phyloP scores from a whole-genome alignment of 352 stramenopile genomes.

The Phytophthora crassamura region DNA sequence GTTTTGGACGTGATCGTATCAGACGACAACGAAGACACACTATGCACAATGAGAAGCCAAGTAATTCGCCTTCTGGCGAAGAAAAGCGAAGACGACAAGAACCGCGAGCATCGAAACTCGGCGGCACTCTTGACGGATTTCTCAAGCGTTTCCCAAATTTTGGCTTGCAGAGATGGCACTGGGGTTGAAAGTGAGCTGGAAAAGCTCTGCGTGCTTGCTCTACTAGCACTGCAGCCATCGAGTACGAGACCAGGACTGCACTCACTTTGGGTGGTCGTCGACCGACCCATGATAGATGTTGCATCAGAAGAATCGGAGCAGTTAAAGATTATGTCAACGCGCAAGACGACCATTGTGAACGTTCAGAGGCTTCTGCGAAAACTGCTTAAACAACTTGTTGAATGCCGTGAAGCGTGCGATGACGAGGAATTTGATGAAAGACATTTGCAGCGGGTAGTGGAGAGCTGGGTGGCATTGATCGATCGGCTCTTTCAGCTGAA shows the following conservation, averaged over 20 bases:
- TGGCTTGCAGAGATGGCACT: not conserved
- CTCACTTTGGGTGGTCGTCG: slow-evolving; percentile 22
- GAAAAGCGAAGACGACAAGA: not conserved
- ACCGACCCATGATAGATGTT: not conserved
- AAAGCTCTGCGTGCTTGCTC: slow-evolving; percentile 18
- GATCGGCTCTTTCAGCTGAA: slow-evolving; percentile 13
- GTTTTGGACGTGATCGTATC: not conserved
- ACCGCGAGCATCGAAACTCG: not conserved
- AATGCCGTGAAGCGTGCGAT: slow-evolving; percentile 10
- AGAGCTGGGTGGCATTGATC: slow-evolving; percentile 13
- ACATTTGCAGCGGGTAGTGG: not conserved
- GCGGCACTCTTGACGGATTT: slow-evolving; percentile 21
- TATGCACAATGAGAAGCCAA: slow-evolving; percentile 23
- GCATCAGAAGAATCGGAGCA: not conserved
- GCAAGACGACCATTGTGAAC: slow-evolving; percentile 15
- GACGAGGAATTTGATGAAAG: not conserved
- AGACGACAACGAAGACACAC: not conserved
- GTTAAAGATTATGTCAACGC: not conserved
- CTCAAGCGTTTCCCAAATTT: slow-evolving; percentile 23
- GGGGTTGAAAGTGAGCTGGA: slow-evolving; percentile 5
- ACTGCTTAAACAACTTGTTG: not conserved
- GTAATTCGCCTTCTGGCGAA: not conserved
- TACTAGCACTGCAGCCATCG: slow-evolving; percentile 22
- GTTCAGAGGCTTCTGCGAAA: slow-evolving; percentile 2
- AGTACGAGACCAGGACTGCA: slow-evolving; percentile 12